Evolutionary conservation across 2,329 filamentous ascomycete genomes (phyloP), one percentile per base, ranked within the genome.

Genomic region (Madurella fahalii): DNA sequence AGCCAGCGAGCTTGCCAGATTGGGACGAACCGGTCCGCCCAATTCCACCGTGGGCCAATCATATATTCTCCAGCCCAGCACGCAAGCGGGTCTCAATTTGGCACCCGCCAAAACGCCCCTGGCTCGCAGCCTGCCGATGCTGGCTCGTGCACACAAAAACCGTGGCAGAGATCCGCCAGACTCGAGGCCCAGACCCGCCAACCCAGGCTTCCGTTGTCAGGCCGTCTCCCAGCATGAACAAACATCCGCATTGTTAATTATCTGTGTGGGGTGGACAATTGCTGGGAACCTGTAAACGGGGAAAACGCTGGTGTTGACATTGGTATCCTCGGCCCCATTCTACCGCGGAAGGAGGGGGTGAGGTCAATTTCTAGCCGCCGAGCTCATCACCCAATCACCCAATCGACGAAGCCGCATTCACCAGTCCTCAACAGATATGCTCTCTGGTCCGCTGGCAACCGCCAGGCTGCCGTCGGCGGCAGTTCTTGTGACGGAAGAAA

Each of bases 1-100:
- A 25, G 51, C 51, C 53, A 52, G 55, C 43, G 43, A 54, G 25
- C 16, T 58, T 44, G 53, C 57, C 52, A 45, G 52, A 57, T 61
- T 61, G 49, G 61, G 61, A 60, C 60, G 54, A 59, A 52, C 50
- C 13, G 18, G 46, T 48, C 52, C 44, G 34, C 18, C 45, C 40
- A 41, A 54, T 47, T 47, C 47, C 16, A 41, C 9, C 15, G 12
- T 5, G 13, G 20, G 40, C 59, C 59, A 61, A 61, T 61, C 40
- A 41, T 11, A 4, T 15, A 8, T 4, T 16, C 4, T 3, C 2
- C 7, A 13, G 34, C 25, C 44, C 41, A 17, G 39, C 48, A 49
- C 40, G 31, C 31, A 4, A n/a, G 52, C 44, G 59, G 58, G 55
- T 7, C 51, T 40, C 48, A 56, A 61, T 58, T 58, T 57, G 49